A percentile compares a stretch with the other conserved stretches of the same genome.
Conservation (phyloP, 2,329 filamentous ascomycete genomes). For the Aspergillus neoniger region DNA sequence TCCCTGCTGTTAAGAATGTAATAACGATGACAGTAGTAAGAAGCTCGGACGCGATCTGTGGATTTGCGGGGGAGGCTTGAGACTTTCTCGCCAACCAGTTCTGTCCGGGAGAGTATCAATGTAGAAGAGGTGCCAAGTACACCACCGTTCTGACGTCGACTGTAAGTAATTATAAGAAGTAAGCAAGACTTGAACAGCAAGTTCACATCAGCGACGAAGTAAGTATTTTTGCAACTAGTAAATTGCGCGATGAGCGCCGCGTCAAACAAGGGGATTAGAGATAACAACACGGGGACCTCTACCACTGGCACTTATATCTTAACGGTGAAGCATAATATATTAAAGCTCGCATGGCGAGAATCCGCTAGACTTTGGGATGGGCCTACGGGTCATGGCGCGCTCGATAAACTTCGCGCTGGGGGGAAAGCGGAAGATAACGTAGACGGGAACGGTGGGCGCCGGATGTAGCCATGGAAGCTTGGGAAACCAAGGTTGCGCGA, state of each 20-base stretch:
- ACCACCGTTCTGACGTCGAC: conserved; percentile 16
- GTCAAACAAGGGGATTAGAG: not conserved
- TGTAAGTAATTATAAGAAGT: conserved; percentile 1
- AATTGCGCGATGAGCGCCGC: conserved; percentile 6
- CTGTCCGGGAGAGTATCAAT: not conserved
- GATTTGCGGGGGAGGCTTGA: not conserved
- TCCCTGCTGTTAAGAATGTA: not conserved
- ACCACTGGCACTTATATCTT: not conserved
- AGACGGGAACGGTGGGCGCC: not conserved
- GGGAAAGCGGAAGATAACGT: conserved; percentile 1
- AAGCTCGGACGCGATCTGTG: not conserved
- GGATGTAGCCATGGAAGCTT: conserved; percentile 4
- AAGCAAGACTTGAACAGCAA: not conserved
- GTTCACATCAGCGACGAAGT: not conserved
- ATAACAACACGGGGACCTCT: not conserved
- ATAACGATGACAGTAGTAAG: not conserved
- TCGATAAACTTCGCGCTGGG: conserved; percentile 9
- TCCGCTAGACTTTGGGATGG: not conserved
- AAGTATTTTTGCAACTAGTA: not conserved
- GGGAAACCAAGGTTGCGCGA: conserved; percentile 9
- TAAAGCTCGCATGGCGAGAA: not conserved
- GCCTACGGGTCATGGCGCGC: conserved; percentile 3
- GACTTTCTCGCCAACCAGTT: not conserved
- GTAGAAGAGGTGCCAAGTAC: not conserved
- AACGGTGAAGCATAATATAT: conserved; percentile 7